Conservation (phyloP, 2,329 filamentous ascomycete genomes). For the Tolypocladium album region DNA sequence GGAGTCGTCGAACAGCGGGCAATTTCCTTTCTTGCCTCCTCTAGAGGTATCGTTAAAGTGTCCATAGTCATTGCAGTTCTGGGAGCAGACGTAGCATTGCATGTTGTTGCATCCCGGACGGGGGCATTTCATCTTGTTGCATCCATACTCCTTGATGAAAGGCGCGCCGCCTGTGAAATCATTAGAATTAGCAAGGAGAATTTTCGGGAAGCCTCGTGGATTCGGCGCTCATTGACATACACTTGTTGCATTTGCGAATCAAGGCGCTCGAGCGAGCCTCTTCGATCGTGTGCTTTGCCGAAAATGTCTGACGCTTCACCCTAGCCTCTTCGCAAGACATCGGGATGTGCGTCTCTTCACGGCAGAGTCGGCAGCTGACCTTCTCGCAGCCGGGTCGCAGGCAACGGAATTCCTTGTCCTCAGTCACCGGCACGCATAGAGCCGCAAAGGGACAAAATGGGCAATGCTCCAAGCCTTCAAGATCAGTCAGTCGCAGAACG, state of each 20-base stretch:
- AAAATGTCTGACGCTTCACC: conserved; percentile 42
- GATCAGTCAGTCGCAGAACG: conserved; percentile 54
- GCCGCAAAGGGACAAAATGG: conserved; percentile 77
- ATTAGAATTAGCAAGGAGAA: conserved; percentile 5
- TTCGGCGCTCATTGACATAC: conserved; percentile 18
- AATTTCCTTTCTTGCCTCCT: conserved; percentile 42
- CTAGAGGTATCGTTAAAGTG: conserved; percentile 53
- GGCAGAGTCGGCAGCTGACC: conserved; percentile 59
- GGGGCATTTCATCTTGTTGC: conserved; percentile 73
- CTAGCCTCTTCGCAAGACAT: conserved; percentile 58
- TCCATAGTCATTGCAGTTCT: conserved; percentile 48
- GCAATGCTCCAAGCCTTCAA: conserved; percentile 65
- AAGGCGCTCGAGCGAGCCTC: conserved; percentile 76
- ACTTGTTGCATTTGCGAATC: conserved; percentile 64
- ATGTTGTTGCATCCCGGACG: conserved; percentile 37
- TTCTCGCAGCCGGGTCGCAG: conserved; percentile 52
- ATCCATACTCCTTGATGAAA: conserved; percentile 70
- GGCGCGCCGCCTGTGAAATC: conserved; percentile 45
- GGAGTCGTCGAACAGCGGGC: conserved; percentile 55
- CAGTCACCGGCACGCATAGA: conserved; percentile 55
- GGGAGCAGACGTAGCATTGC: conserved; percentile 63
- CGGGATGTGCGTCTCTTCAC: conserved; percentile 58
- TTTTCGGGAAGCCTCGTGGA: neutral
- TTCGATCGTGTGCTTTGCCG: conserved; percentile 58
- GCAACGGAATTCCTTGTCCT: conserved; percentile 66